Conservation (phyloP, 164 flowering plant genomes). For the Piper betle region DNA sequence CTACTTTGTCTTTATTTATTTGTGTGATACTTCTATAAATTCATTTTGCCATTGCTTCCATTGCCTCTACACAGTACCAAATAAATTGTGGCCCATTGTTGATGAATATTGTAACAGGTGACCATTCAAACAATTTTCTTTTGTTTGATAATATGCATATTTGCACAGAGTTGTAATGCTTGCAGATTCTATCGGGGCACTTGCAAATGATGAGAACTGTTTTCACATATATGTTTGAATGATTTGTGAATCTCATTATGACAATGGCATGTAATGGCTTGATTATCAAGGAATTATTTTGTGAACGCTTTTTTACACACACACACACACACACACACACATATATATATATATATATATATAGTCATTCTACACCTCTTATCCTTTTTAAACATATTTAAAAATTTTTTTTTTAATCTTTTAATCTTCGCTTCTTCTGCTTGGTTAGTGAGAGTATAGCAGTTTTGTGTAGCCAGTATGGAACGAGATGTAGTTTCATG, state of each 20-base stretch:
- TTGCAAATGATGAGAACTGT: not conserved
- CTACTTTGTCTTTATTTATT: not conserved
- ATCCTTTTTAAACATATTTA: too few species aligned
- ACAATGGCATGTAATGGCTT: not conserved
- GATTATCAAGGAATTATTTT: not conserved
- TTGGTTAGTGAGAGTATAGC: not conserved
- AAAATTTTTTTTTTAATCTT: too few species aligned
- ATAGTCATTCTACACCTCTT: too few species aligned
- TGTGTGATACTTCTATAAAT: too few species aligned
- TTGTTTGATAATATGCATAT: not conserved
- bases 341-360: too few species aligned
- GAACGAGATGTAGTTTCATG: too few species aligned
- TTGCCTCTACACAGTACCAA: conserved; percentile 47
- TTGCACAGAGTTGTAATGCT: too few species aligned
- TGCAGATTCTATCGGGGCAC: too few species aligned
- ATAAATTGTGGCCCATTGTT: conserved; percentile 59
- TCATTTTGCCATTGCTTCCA: too few species aligned
- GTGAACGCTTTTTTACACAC: not conserved
- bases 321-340: too few species aligned
- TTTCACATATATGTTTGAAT: not conserved
- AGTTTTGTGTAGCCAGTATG: not conserved
- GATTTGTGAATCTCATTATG: not conserved
- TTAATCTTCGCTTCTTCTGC: not conserved
- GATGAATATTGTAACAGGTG: conserved; percentile 66
- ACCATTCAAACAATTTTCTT: conserved; percentile 10